Conservation (phyloP, 495 filamentous ascomycete species). For the Penicillium bovifimosum region DNA sequence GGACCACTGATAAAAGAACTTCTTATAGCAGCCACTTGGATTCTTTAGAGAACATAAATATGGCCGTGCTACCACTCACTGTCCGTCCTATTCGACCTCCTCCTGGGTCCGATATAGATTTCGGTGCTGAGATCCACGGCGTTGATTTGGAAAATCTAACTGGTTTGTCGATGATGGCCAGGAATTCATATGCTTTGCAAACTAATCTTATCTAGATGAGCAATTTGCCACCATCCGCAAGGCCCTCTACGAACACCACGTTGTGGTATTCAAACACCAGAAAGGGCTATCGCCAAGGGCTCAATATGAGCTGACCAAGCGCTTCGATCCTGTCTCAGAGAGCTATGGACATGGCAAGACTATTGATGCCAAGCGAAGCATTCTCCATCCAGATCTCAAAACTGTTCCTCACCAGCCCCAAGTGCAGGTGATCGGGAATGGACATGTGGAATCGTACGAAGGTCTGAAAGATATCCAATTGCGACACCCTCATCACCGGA, state of each 20-base stretch:
- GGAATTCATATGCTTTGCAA: neutral
- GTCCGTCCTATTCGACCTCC: constrained; percentile 38
- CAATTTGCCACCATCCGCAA: constrained; percentile 54
- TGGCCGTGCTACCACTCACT: constrained; percentile 18
- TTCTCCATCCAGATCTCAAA: constrained; percentile 72
- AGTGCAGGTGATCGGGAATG: constrained; percentile 74
- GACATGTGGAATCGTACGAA: constrained; percentile 58
- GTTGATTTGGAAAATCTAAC: constrained; percentile 55
- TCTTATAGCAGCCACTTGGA: neutral
- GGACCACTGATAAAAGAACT: neutral
- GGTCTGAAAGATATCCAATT: constrained; percentile 60
- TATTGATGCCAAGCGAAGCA: constrained; percentile 58
- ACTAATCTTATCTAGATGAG: constrained; percentile 38
- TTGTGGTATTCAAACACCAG: constrained; percentile 66
- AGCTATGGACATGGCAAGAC: constrained; percentile 71
- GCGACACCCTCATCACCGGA: constrained; percentile 68
- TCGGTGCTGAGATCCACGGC: constrained; percentile 52
- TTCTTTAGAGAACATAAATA: neutral
- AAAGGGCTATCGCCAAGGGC: constrained; percentile 54
- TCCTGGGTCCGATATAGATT: constrained; percentile 48
- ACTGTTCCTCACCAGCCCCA: constrained; percentile 74
- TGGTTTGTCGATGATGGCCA: constrained; percentile 22
- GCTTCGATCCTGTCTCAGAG: constrained; percentile 59
- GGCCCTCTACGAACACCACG: constrained; percentile 56
- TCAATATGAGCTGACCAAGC: constrained; percentile 63